Percentiles rank a stretch among this genome's conserved stretches.
Evolutionary conservation across 257 asterid species (phyloP).

Genomic region (Datura wrightii): DNA sequence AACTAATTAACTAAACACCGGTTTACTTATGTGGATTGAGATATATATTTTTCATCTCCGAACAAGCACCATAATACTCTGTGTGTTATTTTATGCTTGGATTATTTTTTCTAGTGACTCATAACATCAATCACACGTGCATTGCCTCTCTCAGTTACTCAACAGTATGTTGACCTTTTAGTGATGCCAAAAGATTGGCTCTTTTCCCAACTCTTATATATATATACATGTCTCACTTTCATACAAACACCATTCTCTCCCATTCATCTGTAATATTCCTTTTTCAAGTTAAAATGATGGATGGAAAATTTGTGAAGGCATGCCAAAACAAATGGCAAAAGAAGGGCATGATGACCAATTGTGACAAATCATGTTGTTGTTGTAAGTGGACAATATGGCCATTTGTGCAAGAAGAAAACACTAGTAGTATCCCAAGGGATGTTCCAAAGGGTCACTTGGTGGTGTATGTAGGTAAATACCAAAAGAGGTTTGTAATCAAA

Average conservation of each 20-base stretch:
- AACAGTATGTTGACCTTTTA: conserved; percentile 47
- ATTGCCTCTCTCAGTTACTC: conserved; percentile 53
- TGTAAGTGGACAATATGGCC: conserved; percentile 60
- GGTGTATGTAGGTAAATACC: conserved; percentile 75
- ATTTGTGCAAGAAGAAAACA: conserved; percentile 48
- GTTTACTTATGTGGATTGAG: neutral
- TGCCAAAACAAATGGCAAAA: conserved; percentile 55
- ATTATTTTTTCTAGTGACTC: neutral
- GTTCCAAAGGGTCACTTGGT: conserved; percentile 93
- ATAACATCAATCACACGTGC: conserved; percentile 42
- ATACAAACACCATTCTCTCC: conserved; percentile 37
- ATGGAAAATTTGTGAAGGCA: conserved; percentile 53
- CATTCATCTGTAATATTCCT: neutral
- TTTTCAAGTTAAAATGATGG: conserved; percentile 29
- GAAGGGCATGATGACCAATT: conserved; percentile 41
- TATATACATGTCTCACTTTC: conserved; percentile 49
- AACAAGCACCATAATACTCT: neutral
- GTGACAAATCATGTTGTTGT: conserved; percentile 41
- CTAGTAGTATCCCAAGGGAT: conserved; percentile 56
- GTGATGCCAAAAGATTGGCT: conserved; percentile 47
- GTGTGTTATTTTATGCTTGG: neutral
- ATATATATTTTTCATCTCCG: too few species aligned
- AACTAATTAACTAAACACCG: neutral
- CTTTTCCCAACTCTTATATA: conserved; percentile 46
- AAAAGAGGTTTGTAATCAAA: conserved; percentile 77